A percentile compares a stretch with the other conserved stretches of the same genome.
Conservation (phyloP, 2,329 filamentous ascomycete genomes). For the Colletotrichum shisoi region DNA sequence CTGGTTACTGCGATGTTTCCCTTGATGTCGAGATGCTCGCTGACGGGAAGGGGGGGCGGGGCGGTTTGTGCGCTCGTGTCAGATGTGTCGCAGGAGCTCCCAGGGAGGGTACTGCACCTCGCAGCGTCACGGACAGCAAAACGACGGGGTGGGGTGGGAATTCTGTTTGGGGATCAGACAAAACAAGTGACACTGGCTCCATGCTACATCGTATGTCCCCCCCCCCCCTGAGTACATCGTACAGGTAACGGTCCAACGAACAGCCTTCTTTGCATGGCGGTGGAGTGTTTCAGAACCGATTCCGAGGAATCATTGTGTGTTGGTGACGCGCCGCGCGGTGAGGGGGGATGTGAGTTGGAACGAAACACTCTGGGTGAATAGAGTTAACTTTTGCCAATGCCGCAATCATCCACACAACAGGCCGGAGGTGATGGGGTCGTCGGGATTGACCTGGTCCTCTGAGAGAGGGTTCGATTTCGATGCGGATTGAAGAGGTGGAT, state of each 20-base stretch:
- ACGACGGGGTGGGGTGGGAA: neutral
- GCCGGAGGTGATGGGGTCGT: too few relatives aligned
- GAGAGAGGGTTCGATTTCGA: too few relatives aligned
- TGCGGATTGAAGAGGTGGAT: too few relatives aligned
- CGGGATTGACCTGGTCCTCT: too few relatives aligned
- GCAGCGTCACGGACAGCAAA: neutral
- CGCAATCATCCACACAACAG: too few relatives aligned
- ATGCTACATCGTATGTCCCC: too few relatives aligned
- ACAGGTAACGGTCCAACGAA: neutral
- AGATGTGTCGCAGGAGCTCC: conserved; percentile 38
- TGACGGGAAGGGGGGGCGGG: conserved; percentile 14
- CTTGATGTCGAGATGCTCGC: conserved; percentile 25
- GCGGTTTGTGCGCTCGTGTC: conserved; percentile 35
- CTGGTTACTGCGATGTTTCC: conserved; percentile 27
- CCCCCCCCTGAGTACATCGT: neutral
- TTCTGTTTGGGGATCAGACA: conserved; percentile 6
- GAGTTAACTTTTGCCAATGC: too few relatives aligned
- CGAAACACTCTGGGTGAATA: too few relatives aligned
- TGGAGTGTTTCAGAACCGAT: conserved; percentile 30
- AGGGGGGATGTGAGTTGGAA: neutral
- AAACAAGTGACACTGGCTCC: conserved; percentile 10
- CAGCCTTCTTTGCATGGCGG: conserved; percentile 24
- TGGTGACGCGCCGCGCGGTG: neutral
- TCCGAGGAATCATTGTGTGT: conserved; percentile 22
- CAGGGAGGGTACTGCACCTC: too few relatives aligned